These are phyloP conservation scores for Pleurotus salmoneostramineus DNA, from an alignment of 768 basidiomycete species.

Conservation along the genomic window DNA sequence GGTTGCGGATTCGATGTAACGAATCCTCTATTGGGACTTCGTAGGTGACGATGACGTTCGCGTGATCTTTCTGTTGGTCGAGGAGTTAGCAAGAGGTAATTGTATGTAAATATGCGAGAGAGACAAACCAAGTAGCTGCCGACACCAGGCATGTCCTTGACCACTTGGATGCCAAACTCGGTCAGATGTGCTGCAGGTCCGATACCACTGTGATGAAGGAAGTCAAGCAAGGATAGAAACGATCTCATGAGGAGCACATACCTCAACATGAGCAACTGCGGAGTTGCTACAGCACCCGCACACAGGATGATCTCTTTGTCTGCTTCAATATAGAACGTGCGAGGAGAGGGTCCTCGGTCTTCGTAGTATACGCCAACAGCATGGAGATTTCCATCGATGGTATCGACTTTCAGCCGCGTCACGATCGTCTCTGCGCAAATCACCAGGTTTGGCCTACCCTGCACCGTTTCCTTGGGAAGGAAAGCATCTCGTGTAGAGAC, in stretches of 20 bases:
- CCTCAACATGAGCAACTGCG: neutral
- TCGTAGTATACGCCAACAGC: constrained; percentile 61
- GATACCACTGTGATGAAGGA: constrained; percentile 63
- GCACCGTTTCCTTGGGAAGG: constrained; percentile 57
- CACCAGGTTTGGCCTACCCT: constrained; percentile 61
- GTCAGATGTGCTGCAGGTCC: constrained; percentile 61
- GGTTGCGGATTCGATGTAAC: neutral
- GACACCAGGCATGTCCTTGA: constrained; percentile 68
- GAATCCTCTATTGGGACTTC: neutral
- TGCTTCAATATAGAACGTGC: constrained; percentile 55
- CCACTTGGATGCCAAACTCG: constrained; percentile 46
- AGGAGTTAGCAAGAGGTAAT: neutral
- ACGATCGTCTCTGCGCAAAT: constrained; percentile 54
- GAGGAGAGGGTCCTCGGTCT: constrained; percentile 28
- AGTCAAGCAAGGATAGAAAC: constrained; percentile 45
- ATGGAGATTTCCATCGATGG: constrained; percentile 30
- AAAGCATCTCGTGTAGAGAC: constrained; percentile 67
- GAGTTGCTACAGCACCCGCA: constrained; percentile 6
- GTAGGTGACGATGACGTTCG: neutral
- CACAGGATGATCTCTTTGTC: constrained; percentile 48
- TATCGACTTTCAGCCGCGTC: constrained; percentile 57
- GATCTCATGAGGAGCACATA: neutral
- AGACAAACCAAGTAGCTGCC: constrained; percentile 62
- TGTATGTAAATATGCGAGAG: neutral
- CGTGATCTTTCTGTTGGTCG: neutral